Conservation (phyloP, 345 rosid species). For the Eucalyptus urophylla region DNA sequence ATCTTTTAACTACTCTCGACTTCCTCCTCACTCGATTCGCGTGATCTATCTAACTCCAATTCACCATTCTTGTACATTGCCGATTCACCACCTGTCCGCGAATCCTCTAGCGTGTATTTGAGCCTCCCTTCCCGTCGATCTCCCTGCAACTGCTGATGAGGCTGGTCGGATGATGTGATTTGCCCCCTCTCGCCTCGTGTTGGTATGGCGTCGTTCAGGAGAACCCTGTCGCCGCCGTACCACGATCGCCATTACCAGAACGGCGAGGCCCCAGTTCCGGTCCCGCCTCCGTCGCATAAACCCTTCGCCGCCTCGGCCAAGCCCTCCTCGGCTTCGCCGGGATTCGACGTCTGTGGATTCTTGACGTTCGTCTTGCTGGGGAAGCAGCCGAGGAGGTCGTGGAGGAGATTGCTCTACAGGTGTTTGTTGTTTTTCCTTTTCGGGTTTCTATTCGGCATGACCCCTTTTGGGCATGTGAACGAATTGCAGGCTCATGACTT, state of each 20-base stretch:
- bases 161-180: neutral
- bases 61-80: neutral
- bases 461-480: constrained; percentile 48
- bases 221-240: constrained; percentile 80
- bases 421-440: constrained; percentile 50
- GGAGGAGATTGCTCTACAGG: constrained; percentile 51
- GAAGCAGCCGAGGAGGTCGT: constrained; percentile 28
- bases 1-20: neutral
- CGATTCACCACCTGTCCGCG: neutral
- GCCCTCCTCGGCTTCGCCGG: neutral
- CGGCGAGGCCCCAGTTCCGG: constrained; percentile 26
- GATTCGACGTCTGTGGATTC: constrained; percentile 5
- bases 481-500: constrained; percentile 24
- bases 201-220: constrained; percentile 78
- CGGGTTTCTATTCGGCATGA: constrained; percentile 58
- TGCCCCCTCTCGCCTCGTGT: neutral
- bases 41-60: neutral
- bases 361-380: constrained; percentile 1
- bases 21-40: neutral
- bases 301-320: constrained; percentile 11
- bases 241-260: constrained; percentile 46
- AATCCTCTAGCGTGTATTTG: neutral
- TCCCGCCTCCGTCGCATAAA: constrained; percentile 3
- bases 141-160: neutral
- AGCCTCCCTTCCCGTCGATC: neutral